Conservation (phyloP, 2,329 filamentous ascomycete species). For the Sarocladium strictum region DNA sequence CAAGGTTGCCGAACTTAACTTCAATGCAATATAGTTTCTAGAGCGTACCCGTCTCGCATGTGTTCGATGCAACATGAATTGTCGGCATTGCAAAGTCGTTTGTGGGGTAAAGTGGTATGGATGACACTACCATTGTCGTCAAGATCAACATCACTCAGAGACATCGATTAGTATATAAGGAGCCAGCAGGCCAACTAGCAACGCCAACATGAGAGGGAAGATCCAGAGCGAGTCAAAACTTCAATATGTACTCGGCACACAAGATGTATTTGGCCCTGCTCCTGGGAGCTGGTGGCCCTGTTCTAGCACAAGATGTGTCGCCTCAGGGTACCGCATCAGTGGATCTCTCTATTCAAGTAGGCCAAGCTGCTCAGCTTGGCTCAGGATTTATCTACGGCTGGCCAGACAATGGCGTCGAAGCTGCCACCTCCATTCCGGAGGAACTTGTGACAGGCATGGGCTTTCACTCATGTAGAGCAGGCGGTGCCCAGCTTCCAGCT, state of each 20-base stretch:
- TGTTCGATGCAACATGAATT: neutral
- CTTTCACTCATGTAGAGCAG: conserved; percentile 11
- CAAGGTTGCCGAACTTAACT: too few relatives aligned
- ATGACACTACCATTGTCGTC: too few relatives aligned
- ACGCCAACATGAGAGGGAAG: neutral
- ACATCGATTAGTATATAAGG: too few relatives aligned
- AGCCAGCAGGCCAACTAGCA: neutral
- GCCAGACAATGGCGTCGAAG: conserved; percentile 11
- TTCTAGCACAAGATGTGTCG: neutral
- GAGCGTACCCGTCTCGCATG: neutral
- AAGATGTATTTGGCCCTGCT: neutral
- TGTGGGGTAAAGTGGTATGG: neutral
- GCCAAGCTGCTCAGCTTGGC: conserved; percentile 5
- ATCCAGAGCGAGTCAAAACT: neutral
- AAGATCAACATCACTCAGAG: neutral
- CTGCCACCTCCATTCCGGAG: conserved; percentile 11
- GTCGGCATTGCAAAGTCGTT: neutral
- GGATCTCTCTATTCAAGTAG: neutral
- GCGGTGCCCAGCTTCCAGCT: conserved; percentile 12
- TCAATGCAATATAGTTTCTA: too few relatives aligned
- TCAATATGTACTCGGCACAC: neutral
- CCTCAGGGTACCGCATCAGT: neutral
- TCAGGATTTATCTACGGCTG: conserved; percentile 14
- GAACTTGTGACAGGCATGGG: conserved; percentile 9
- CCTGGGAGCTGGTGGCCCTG: neutral